Percentiles rank a stretch among this genome's conserved stretches.
Conservation (phyloP, 23 red algal species). For the Gracilariopsis chorda region DNA sequence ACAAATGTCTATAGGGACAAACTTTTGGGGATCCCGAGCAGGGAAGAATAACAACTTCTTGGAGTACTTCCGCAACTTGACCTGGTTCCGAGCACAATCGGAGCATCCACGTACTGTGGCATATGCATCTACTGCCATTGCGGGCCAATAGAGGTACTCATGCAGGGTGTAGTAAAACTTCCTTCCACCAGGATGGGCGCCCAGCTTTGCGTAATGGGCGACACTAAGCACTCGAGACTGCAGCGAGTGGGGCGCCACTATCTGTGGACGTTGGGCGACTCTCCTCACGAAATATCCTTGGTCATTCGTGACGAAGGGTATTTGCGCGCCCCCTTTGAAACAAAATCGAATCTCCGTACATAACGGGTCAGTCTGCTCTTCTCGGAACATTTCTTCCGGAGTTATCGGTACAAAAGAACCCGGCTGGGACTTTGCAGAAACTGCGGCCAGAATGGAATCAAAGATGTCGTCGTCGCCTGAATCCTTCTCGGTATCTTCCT, state of each 20-base stretch:
- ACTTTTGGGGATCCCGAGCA: neutral
- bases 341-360: neutral
- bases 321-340: neutral
- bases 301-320: neutral
- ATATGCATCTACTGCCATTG: neutral
- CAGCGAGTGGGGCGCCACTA: neutral
- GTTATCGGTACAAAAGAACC: too few species aligned
- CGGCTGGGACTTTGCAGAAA: too few species aligned
- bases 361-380: neutral
- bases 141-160: too few species aligned
- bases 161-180: neutral
- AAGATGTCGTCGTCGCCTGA: too few species aligned
- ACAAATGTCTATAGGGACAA: neutral
- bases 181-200: neutral
- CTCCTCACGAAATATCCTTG: neutral
- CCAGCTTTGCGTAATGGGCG: neutral
- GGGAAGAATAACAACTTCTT: neutral
- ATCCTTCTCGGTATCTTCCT: too few species aligned
- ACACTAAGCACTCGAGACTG: neutral
- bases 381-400: too few species aligned
- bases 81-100: neutral
- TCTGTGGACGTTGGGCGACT: neutral
- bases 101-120: neutral
- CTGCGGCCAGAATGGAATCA: too few species aligned
- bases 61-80: neutral